phyloP scores from a whole-genome alignment of 176 grass and related monocot genomes.

The Eleusine indica region DNA sequence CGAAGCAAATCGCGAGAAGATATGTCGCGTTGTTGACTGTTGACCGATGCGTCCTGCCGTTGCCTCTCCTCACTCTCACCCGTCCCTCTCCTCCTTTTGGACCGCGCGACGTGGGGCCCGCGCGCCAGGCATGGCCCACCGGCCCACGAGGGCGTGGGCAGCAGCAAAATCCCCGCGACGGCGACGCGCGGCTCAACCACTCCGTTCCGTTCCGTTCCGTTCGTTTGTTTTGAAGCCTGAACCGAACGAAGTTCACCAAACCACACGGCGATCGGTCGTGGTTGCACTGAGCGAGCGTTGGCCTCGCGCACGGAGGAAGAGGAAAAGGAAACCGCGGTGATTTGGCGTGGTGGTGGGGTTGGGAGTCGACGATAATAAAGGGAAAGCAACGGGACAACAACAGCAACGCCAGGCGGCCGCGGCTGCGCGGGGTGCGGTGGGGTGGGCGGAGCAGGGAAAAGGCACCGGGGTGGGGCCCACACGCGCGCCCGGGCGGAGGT shows the following conservation, averaged over 20 bases:
- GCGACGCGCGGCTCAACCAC: slow-evolving; percentile 35
- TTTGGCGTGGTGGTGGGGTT: slow-evolving; percentile 24
- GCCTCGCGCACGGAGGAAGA: background rate
- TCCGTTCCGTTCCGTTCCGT: background rate
- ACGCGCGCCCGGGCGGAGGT: background rate
- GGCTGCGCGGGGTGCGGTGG: background rate
- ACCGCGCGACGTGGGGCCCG: background rate
- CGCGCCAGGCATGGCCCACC: background rate
- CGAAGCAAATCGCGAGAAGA: background rate
- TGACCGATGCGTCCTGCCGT: slow-evolving; percentile 2
- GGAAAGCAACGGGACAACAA: slow-evolving; percentile 45
- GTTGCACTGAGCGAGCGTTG: too few relatives aligned
- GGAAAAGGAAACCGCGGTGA: background rate
- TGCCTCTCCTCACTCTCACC: background rate
- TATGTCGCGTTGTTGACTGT: slow-evolving; percentile 29
- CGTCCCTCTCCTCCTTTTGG: background rate
- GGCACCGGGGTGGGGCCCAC: background rate
- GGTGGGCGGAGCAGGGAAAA: slow-evolving; percentile 10
- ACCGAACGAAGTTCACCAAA: background rate
- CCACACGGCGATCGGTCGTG: background rate
- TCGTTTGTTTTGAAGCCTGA: background rate
- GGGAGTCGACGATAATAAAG: background rate
- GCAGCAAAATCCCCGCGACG: slow-evolving; percentile 17
- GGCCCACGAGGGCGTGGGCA: background rate
- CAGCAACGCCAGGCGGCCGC: slow-evolving; percentile 5